Evolutionary conservation across 176 grass and related monocot species (phyloP), one percentile per base, ranked within the genome.

Genomic region (Oryza meyeriana): DNA sequence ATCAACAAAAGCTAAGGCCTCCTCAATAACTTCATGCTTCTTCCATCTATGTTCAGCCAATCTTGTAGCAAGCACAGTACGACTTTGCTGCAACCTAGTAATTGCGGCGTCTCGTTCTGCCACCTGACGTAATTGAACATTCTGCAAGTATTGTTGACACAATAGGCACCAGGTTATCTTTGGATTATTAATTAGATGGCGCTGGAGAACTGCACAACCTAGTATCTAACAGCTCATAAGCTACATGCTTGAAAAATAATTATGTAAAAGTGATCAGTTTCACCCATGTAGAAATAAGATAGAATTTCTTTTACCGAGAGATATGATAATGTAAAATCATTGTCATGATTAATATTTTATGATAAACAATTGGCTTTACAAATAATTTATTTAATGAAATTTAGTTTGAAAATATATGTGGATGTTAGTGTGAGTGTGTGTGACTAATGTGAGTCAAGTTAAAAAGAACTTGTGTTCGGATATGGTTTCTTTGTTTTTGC

Each of bases 11-110:
- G 82, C 82, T 28, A 90, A 65, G 79, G 90, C 79, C 75, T 95
- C 93, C 68, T 95, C 83, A 52, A 95, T 92, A 76, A 90, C 79
- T 71, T 74, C 77, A 73, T 88, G 89, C 71, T 86, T 86, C 71
- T 78, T 89, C 34, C 93, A 86, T 55, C 79, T 86, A 66, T 95
- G 85, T 61, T 95, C 85, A 64, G 83, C 72, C 72, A 95, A 90
- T 78, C 93, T 89, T 77, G 85, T 81, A 18, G 88, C 90, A 69
- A 95, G 93, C 38, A 92, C 36, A 45, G 78, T 70, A 29, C 88
- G 85, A 47, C 93, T 92, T 83, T 90, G 90, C 83, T 95, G 87
- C 61, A 95, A 57, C 35, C 90, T 84, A 79, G 90, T 79, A 55
- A 92, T 87, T 12, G 85, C 90, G 8, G 76, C 81, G 84, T 86